Evolutionary conservation across 768 basidiomycete species (phyloP).

Genomic region (Rhodosporidiobolus sp.): DNA sequence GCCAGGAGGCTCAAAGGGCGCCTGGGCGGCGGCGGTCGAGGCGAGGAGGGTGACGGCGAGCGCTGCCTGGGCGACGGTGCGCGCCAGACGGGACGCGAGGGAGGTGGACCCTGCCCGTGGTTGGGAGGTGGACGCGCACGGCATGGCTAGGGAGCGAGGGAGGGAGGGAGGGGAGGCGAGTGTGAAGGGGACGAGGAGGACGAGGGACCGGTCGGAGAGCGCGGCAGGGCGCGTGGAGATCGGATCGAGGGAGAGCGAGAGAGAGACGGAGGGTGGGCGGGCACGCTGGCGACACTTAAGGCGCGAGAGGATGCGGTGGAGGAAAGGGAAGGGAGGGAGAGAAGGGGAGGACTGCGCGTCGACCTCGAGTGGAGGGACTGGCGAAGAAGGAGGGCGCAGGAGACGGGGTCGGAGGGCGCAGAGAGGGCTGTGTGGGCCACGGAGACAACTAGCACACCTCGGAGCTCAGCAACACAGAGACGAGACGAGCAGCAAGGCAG

Average conservation of each 20-base stretch:
- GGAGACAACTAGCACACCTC: too few species aligned
- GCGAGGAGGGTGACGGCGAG: background rate
- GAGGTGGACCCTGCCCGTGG: background rate
- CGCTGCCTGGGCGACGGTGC: background rate
- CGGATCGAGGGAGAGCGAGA: background rate
- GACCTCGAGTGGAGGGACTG: too few species aligned
- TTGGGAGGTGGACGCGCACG: background rate
- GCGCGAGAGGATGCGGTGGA: too few species aligned
- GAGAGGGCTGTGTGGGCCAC: too few species aligned
- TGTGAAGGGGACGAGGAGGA: background rate
- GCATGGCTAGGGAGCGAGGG: too few species aligned
- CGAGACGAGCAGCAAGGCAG: too few species aligned
- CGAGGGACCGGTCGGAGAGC: background rate
- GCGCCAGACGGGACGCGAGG: background rate
- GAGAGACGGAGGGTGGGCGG: too few species aligned
- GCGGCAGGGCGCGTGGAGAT: background rate
- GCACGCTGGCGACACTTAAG: too few species aligned
- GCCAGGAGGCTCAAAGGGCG: slow-evolving; percentile 35
- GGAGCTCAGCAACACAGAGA: too few species aligned
- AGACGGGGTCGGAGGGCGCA: too few species aligned
- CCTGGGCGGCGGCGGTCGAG: background rate
- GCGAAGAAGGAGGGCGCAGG: background rate
- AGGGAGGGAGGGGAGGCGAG: too few species aligned
- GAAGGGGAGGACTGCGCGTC: too few species aligned
- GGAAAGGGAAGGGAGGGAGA: background rate